Conservation (phyloP, 768 basidiomycete species). For the Termitomyces bulborhizus region DNA sequence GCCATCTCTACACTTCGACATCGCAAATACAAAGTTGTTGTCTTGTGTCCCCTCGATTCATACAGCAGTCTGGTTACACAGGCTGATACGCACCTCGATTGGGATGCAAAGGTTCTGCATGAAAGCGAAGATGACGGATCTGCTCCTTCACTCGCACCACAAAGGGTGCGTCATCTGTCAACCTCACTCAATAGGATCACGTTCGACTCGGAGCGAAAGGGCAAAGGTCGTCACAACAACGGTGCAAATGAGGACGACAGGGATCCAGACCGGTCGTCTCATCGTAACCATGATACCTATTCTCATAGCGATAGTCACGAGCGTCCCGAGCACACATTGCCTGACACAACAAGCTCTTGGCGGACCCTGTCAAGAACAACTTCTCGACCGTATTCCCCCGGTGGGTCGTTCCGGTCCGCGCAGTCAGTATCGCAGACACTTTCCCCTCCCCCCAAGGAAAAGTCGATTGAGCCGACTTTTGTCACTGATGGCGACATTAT, state of each 20-base stretch:
- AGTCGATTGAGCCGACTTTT: slow-evolving; percentile 7
- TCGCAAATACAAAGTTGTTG: slow-evolving; percentile 29
- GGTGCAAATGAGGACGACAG: background rate
- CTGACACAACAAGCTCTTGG: background rate
- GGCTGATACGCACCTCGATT: slow-evolving; percentile 41
- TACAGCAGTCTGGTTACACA: slow-evolving; percentile 36
- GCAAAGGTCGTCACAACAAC: slow-evolving; percentile 2
- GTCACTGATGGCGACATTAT: slow-evolving; percentile 11
- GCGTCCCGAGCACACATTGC: background rate
- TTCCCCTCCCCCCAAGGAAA: background rate
- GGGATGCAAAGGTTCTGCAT: slow-evolving; percentile 34
- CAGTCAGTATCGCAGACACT: slow-evolving; percentile 13
- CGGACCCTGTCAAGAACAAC: slow-evolving; percentile 5
- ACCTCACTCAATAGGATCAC: background rate
- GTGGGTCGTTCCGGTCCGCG: slow-evolving; percentile 9
- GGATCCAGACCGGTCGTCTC: background rate
- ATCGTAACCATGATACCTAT: background rate
- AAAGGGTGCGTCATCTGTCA: background rate
- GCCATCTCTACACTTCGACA: slow-evolving; percentile 34
- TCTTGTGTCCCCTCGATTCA: slow-evolving; percentile 32
- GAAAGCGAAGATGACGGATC: slow-evolving; percentile 2
- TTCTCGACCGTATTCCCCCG: slow-evolving; percentile 11
- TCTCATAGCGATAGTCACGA: background rate
- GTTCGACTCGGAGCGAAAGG: slow-evolving; percentile 1
- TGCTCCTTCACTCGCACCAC: slow-evolving; percentile 3